Evolutionary conservation across 1,139 yeast species (phyloP).

Genomic region (Taphrina populina): DNA sequence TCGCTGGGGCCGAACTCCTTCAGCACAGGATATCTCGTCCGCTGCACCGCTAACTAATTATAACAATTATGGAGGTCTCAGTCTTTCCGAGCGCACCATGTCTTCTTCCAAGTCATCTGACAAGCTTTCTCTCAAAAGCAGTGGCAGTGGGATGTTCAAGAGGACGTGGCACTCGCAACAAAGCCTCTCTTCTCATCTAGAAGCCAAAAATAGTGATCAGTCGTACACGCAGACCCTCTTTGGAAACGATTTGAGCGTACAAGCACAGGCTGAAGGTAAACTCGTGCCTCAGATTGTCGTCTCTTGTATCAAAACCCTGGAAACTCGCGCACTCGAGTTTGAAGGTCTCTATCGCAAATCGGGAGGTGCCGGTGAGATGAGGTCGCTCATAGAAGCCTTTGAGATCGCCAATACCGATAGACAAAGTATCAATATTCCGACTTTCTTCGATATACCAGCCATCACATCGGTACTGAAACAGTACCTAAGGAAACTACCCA

Average conservation of each 20-base stretch:
- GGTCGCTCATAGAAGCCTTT: constrained; percentile 51
- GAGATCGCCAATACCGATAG: constrained; percentile 39
- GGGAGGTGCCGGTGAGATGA: constrained; percentile 79
- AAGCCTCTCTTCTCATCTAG: constrained; percentile 14
- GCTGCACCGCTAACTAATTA: neutral
- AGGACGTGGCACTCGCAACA: constrained; percentile 31
- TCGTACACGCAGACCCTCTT: constrained; percentile 34
- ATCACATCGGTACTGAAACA: constrained; percentile 83
- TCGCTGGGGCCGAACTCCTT: constrained; percentile 25
- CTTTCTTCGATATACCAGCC: constrained; percentile 75
- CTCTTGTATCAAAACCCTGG: constrained; percentile 76
- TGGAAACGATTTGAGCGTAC: constrained; percentile 50
- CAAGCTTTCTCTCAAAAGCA: constrained; percentile 5
- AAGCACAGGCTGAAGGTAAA: constrained; percentile 61
- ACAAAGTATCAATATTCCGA: constrained; percentile 13
- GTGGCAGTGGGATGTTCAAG: constrained; percentile 28
- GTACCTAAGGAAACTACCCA: constrained; percentile 78
- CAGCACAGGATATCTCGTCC: neutral
- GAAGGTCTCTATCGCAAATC: constrained; percentile 92
- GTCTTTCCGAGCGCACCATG: constrained; percentile 12
- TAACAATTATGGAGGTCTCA: neutral
- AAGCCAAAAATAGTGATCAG: neutral
- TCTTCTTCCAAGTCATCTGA: constrained; percentile 15
- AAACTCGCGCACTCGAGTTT: constrained; percentile 62
- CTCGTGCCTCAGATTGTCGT: constrained; percentile 68